Percentiles rank a stretch among this genome's conserved stretches.
Conservation (phyloP, 2,329 filamentous ascomycete species). For the Verticillium isaacii region DNA sequence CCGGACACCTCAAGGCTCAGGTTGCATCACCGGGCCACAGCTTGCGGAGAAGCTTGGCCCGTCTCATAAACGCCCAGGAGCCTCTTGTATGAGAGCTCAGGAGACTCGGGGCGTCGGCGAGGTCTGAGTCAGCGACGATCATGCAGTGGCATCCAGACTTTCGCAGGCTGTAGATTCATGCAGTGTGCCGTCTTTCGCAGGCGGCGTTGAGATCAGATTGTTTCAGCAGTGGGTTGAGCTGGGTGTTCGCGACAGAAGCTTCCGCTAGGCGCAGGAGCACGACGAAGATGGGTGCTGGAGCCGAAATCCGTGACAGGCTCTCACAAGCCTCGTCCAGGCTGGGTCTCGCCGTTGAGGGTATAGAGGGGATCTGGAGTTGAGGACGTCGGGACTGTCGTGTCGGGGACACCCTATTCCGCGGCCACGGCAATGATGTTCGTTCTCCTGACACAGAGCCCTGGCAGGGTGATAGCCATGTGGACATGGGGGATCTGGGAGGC, state of each 20-base stretch:
- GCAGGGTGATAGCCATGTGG: background rate
- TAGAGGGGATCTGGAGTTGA: background rate
- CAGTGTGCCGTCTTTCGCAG: background rate
- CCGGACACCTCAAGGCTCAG: background rate
- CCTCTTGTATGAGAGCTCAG: background rate
- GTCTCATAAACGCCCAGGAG: background rate
- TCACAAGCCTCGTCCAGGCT: background rate
- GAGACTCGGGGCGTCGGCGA: background rate
- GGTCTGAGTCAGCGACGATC: conserved; percentile 10
- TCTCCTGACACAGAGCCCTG: background rate
- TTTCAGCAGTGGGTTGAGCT: background rate
- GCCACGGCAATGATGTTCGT: background rate
- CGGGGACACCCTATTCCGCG: background rate
- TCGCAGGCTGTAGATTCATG: background rate
- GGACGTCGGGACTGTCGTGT: background rate
- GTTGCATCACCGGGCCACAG: background rate
- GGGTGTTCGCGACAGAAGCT: background rate
- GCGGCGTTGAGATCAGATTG: background rate
- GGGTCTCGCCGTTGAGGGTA: background rate
- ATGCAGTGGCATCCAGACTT: conserved; percentile 3
- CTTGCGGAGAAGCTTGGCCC: background rate
- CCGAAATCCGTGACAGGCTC: background rate
- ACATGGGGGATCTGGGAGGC: background rate
- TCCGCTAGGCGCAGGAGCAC: background rate
- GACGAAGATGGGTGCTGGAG: background rate